Conservation (phyloP, 192 early-diverging fungal genomes). For the Coemansia sp. region DNA sequence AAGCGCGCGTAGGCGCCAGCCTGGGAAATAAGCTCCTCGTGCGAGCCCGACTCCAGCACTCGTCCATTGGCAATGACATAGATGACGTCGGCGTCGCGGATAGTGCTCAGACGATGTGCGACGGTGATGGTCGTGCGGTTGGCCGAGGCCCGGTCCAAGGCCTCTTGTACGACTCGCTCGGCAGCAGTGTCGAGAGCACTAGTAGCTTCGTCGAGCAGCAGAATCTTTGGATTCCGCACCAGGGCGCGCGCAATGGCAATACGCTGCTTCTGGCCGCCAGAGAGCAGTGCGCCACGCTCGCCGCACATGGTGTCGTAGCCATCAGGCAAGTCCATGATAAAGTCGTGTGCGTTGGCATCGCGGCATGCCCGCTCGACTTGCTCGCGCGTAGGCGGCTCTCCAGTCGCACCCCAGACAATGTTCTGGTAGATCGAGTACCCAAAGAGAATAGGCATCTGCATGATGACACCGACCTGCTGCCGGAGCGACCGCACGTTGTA, state of each 20-base stretch:
- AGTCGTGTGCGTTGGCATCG: conserved; percentile 76
- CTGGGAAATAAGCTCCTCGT: conserved; percentile 68
- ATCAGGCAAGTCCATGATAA: conserved; percentile 71
- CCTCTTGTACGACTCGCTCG: conserved; percentile 80
- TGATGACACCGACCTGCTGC: conserved; percentile 85
- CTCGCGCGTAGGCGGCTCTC: conserved; percentile 67
- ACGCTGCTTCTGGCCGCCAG: conserved; percentile 96
- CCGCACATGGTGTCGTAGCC: conserved; percentile 90
- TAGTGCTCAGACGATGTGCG: conserved; percentile 90
- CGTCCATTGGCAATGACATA: conserved; percentile 77
- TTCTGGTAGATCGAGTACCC: conserved; percentile 80
- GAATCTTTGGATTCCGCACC: conserved; percentile 82
- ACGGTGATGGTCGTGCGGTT: conserved; percentile 90
- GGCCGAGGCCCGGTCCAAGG: conserved; percentile 73
- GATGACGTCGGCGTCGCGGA: conserved; percentile 84
- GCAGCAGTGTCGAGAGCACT: conserved; percentile 82
- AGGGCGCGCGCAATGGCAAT: conserved; percentile 95
- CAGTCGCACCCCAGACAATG: conserved; percentile 67
- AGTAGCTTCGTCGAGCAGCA: conserved; percentile 91
- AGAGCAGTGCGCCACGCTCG: conserved; percentile 78
- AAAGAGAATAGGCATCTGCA: conserved; percentile 93
- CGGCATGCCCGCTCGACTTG: conserved; percentile 69
- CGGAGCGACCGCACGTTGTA: conserved; percentile 84
- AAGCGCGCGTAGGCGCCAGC: conserved; percentile 49
- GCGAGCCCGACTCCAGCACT: conserved; percentile 76